Percentiles rank a stretch among this genome's conserved stretches.
Evolutionary conservation across 345 rosid genomes (phyloP).

Genomic region (Gossypium australe): DNA sequence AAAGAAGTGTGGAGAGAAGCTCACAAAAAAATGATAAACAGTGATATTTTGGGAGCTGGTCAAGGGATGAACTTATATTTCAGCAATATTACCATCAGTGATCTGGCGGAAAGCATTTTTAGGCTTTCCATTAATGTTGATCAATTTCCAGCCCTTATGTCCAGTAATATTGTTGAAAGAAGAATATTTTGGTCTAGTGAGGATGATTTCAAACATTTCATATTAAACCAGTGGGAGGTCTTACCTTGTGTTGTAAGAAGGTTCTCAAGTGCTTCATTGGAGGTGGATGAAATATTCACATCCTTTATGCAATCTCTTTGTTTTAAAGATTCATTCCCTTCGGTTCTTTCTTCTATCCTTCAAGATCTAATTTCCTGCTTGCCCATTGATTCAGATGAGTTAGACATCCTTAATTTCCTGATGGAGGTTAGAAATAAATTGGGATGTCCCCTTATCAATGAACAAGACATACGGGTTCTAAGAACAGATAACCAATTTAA

Average conservation of each 20-base stretch:
- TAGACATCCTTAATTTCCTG: slow-evolving; percentile 42
- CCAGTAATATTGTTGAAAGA: slow-evolving; percentile 21
- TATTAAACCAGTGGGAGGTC: slow-evolving; percentile 40
- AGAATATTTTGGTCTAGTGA: slow-evolving; percentile 33
- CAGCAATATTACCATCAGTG: slow-evolving; percentile 26
- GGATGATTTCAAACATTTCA: slow-evolving; percentile 31
- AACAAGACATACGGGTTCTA: slow-evolving; percentile 49
- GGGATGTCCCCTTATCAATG: slow-evolving; percentile 41
- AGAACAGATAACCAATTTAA: slow-evolving; percentile 37
- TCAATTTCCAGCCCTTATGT: slow-evolving; percentile 14
- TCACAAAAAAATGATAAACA: slow-evolving; percentile 29
- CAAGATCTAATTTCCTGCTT: slow-evolving; percentile 36
- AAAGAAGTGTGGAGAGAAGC: slow-evolving; percentile 35
- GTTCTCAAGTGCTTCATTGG: slow-evolving; percentile 14
- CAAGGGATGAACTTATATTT: slow-evolving; percentile 12
- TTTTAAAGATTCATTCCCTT: slow-evolving; percentile 20
- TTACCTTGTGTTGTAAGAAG: slow-evolving; percentile 35
- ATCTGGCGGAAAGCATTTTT: slow-evolving; percentile 51
- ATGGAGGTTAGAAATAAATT: slow-evolving; percentile 38
- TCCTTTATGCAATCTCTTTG: slow-evolving; percentile 23
- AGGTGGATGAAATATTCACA: slow-evolving; percentile 28
- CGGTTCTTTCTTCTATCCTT: slow-evolving; percentile 32
- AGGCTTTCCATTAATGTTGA: slow-evolving; percentile 32
- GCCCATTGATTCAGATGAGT: slow-evolving; percentile 52
- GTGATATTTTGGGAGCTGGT: slow-evolving; percentile 10